A percentile compares a stretch with the other conserved stretches of the same genome.
Evolutionary conservation across 75 land plant genomes (phyloP).

Genomic region (Pinus taeda): DNA sequence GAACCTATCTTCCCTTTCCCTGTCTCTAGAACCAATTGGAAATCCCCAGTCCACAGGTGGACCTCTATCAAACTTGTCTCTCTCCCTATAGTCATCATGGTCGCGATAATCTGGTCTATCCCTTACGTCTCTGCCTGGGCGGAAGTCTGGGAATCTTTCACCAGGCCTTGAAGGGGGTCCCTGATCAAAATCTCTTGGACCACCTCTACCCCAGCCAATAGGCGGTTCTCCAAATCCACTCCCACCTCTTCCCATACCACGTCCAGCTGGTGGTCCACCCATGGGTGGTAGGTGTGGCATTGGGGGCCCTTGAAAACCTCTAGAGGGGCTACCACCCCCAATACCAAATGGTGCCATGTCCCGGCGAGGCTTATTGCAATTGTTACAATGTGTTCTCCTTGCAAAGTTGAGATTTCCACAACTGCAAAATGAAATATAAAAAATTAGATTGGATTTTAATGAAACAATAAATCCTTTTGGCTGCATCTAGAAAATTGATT

Average conservation of each 20-base stretch:
- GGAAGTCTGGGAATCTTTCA: conserved; percentile 52
- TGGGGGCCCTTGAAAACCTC: conserved; percentile 28
- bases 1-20: conserved; percentile 49
- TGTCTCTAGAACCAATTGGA: conserved; percentile 30
- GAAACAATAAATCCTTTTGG: not conserved
- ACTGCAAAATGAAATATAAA: conserved; percentile 31
- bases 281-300: conserved; percentile 27
- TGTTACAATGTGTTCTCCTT: conserved; percentile 71
- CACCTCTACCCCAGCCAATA: conserved; percentile 58
- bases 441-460: not conserved
- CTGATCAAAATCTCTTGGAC: conserved; percentile 46
- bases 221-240: conserved; percentile 56
- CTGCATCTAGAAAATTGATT: not conserved
- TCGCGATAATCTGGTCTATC: conserved; percentile 39
- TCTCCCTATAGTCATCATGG: conserved; percentile 36
- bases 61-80: conserved; percentile 44
- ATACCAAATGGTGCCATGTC: conserved; percentile 16
- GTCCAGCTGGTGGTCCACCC: conserved; percentile 48
- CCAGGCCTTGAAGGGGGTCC: conserved; percentile 27
- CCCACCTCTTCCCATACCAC: conserved; percentile 37
- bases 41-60: conserved; percentile 39
- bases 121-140: conserved; percentile 36
- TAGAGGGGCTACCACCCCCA: conserved; percentile 28
- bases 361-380: conserved; percentile 61
- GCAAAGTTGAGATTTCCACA: conserved; percentile 82